Evolutionary conservation across 78 protist genomes (phyloP), one percentile per base, ranked within the genome.

Genomic region (Dictyostelium capitatum): DNA sequence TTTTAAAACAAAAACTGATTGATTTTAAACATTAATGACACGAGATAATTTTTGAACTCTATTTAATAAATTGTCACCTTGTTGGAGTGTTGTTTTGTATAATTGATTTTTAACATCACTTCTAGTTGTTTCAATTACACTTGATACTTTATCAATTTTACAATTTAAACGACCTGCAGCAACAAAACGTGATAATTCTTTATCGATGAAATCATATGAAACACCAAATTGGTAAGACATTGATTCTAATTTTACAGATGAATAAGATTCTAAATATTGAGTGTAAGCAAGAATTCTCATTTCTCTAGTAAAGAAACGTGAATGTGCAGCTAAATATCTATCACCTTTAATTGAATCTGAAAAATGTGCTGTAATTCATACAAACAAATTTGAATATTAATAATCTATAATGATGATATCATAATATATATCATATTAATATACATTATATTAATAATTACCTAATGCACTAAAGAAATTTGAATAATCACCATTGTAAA

Each of bases 171-270:
- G 93, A 1, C 98, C 98, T 4, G 96, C 67, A 5, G 99, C 80
- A 59, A 98, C 96, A 89, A 98, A 96, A 47, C 97, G 95, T 30
- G 97, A 70, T 43, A 99, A 89, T 89, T 98, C 99, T 28, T 94
- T 20, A 82, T 98, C 99, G 1, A 98, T 64, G 51, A 97, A 97
- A 69, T 72, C 96, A 10, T 53, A 54, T 6, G 96, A 37, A 30
- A 99, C 97, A 28, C 99, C 98, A 51, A 99, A 99, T 25, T 97
- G 43, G 20, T 41, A 28, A 0, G 99, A 96, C 98, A 98, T 98
- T 51, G 95, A 82, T n/a, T n/a, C 53, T 37, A 99, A 73, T 19
- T 91, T 50, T 25, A 99, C 99, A 30, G 97, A 80, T 56, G 96
- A 85, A 92, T 99, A 99, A 11, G 98, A 89, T 82, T 97, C 98